Evolutionary conservation across 495 filamentous ascomycete species (phyloP).

Genomic region (Xylaria curta): DNA sequence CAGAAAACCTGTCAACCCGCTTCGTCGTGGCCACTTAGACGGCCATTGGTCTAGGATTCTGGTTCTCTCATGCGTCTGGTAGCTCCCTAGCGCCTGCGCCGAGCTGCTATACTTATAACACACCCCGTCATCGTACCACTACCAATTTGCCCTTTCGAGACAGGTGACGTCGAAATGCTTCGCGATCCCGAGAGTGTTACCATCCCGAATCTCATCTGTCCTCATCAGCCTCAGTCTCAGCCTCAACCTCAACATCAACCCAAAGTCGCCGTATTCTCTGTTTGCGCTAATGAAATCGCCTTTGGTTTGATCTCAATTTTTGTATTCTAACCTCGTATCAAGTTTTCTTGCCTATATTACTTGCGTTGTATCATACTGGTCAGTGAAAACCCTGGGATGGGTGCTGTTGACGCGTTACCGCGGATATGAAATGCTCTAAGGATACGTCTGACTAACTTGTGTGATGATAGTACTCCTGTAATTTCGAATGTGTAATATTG

Average conservation of each 20-base stretch:
- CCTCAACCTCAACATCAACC: constrained; percentile 24
- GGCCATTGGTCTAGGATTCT: constrained; percentile 31
- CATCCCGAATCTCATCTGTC: constrained; percentile 28
- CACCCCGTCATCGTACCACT: constrained; percentile 24
- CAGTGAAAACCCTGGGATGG: constrained; percentile 49
- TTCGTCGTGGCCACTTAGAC: constrained; percentile 30
- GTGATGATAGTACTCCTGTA: constrained; percentile 43
- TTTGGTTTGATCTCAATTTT: constrained; percentile 25
- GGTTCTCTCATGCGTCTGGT: constrained; percentile 24
- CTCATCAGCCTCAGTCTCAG: constrained; percentile 22
- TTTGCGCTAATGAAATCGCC: constrained; percentile 25
- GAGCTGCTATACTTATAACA: constrained; percentile 39
- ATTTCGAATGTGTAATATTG: constrained; percentile 48
- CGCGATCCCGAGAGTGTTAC: constrained; percentile 35
- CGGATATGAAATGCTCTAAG: background rate
- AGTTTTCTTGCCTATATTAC: constrained; percentile 33
- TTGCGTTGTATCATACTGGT: constrained; percentile 59
- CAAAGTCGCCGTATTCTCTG: constrained; percentile 29
- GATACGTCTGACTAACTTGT: constrained; percentile 39
- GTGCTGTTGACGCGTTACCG: constrained; percentile 20
- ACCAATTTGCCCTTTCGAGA: constrained; percentile 24
- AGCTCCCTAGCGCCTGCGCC: constrained; percentile 25
- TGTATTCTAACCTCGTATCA: constrained; percentile 25
- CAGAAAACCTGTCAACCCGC: constrained; percentile 34
- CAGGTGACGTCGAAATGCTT: constrained; percentile 47